A percentile compares a stretch with the other conserved stretches of the same genome.
Conservation (phyloP, 208 protist species). For the Crithidia brevicula region DNA sequence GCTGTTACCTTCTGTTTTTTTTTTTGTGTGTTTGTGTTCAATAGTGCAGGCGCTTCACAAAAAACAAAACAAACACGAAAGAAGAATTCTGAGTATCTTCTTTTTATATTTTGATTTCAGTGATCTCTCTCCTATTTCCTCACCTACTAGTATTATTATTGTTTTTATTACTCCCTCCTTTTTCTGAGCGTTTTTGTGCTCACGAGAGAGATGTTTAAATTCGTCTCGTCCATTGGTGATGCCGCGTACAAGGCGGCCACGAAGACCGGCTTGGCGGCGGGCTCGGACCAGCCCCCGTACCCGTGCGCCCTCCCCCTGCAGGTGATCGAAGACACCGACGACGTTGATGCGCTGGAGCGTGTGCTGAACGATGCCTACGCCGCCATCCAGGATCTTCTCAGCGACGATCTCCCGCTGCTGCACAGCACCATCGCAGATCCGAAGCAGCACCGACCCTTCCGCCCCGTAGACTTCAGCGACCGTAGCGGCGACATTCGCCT, state of each 20-base stretch:
- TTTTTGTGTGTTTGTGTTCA: too few relatives aligned
- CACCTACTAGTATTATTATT: too few relatives aligned
- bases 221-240: constrained; percentile 65
- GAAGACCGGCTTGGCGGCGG: constrained; percentile 76
- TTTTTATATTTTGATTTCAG: too few relatives aligned
- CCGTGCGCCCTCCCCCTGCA: constrained; percentile 82
- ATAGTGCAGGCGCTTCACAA: too few relatives aligned
- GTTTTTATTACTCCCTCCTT: too few relatives aligned
- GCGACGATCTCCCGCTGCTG: constrained; percentile 56
- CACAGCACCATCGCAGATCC: constrained; percentile 34
- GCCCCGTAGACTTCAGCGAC: constrained; percentile 73
- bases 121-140: too few relatives aligned
- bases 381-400: constrained; percentile 63
- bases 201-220: constrained; percentile 76
- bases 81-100: too few relatives aligned
- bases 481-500: constrained; percentile 77
- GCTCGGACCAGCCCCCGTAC: constrained; percentile 81
- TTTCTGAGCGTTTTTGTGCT: too few relatives aligned
- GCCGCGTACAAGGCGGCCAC: constrained; percentile 77
- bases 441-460: constrained; percentile 41
- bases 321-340: constrained; percentile 51
- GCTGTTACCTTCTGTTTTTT: too few relatives aligned
- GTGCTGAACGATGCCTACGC: constrained; percentile 63
- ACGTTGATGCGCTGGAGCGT: constrained; percentile 42
- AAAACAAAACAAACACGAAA: too few relatives aligned